Evolutionary conservation across 108 stramenopile genomes (phyloP).

Genomic region (Pseudonitzschia multistriata): DNA sequence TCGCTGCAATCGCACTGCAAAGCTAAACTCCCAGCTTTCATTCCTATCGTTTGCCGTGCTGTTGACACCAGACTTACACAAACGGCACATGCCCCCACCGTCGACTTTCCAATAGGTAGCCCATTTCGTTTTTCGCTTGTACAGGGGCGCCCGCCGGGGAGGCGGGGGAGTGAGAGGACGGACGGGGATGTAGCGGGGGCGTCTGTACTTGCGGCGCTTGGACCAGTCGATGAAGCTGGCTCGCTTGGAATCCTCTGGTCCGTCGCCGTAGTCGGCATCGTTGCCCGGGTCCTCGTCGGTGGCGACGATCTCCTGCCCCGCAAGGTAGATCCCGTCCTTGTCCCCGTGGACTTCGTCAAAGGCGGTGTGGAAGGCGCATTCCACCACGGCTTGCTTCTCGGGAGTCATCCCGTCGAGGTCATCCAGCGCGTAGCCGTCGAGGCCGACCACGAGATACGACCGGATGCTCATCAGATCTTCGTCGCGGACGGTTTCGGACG

Average conservation of each 20-base stretch:
- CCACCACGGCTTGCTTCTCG: background rate
- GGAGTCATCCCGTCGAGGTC: background rate
- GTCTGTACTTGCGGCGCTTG: background rate
- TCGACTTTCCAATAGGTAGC: no score
- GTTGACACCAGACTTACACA: no score
- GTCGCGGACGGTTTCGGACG: background rate
- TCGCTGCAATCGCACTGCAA: no score
- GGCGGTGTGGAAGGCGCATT: background rate
- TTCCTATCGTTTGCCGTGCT: no score
- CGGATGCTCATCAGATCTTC: background rate
- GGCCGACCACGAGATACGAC: background rate
- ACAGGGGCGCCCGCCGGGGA: no score
- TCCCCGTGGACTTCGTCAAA: slow-evolving; percentile 5
- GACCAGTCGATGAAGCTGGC: background rate
- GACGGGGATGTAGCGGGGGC: no score
- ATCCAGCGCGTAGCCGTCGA: background rate
- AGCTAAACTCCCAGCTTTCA: no score
- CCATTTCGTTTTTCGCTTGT: no score
- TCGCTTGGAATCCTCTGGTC: no score
- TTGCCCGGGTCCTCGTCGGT: background rate
- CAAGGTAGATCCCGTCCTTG: background rate
- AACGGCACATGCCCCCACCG: no score
- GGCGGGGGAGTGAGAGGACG: no score
- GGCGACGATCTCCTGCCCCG: slow-evolving; percentile 1
- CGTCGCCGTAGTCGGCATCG: background rate